A percentile compares a stretch with the other conserved stretches of the same genome.
Conservation (phyloP, 2,329 filamentous ascomycete genomes). For the Xylariaceae sp. region DNA sequence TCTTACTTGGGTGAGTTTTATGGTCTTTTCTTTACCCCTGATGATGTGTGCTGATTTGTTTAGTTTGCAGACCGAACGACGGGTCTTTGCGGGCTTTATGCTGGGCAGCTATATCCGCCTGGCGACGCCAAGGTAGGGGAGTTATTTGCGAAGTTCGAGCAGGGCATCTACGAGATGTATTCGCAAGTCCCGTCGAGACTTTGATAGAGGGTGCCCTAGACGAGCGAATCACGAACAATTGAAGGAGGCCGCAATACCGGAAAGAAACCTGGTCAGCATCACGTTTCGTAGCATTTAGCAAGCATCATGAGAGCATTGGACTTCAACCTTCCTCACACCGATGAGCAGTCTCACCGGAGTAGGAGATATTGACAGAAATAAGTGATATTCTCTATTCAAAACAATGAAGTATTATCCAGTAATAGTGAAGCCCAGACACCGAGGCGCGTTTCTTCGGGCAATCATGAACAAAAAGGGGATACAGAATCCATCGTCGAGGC, state of each 20-base stretch:
- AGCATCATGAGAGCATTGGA: neutral
- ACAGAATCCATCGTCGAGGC: too few species aligned
- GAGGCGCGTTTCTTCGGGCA: too few species aligned
- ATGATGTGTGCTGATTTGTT: slow-evolving; percentile 2
- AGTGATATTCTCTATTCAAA: too few species aligned
- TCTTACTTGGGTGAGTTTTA: slow-evolving; percentile 20
- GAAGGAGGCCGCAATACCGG: neutral
- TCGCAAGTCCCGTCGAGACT: slow-evolving; percentile 5
- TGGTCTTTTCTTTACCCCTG: too few species aligned
- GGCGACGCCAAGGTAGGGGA: slow-evolving; percentile 17
- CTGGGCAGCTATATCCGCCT: slow-evolving; percentile 20
- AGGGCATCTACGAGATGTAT: slow-evolving; percentile 18
- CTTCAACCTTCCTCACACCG: too few species aligned
- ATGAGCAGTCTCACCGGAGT: neutral
- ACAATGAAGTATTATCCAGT: too few species aligned
- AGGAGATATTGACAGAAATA: neutral
- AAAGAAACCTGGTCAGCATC: neutral
- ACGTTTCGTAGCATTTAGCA: neutral
- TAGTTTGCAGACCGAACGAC: slow-evolving; percentile 21
- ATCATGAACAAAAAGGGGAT: too few species aligned
- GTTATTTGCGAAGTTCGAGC: slow-evolving; percentile 16
- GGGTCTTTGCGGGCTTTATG: slow-evolving; percentile 20
- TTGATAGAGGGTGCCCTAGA: neutral
- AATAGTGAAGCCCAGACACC: too few species aligned
- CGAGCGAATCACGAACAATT: neutral